Evolutionary conservation across 2,329 filamentous ascomycete species (phyloP).

Genomic region (Diaporthe caulivora): DNA sequence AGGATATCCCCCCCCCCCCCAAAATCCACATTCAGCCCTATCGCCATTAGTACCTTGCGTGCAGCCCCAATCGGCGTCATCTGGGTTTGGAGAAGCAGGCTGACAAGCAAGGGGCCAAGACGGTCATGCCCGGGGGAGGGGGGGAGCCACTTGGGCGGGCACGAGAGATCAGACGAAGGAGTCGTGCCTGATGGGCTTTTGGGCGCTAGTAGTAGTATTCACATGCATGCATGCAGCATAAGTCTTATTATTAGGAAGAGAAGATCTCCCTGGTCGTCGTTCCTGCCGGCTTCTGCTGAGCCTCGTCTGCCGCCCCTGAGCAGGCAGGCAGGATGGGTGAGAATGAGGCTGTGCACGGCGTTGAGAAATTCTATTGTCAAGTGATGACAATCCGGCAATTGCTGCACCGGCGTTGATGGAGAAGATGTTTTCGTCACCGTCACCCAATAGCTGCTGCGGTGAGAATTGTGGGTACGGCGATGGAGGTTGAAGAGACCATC

Average conservation of each 20-base stretch:
- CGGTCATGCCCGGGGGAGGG: slow-evolving; percentile 4
- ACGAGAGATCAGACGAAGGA: slow-evolving; percentile 15
- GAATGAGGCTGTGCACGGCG: slow-evolving; percentile 21
- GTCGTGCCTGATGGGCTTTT: neutral
- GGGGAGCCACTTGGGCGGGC: neutral
- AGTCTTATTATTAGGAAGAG: neutral
- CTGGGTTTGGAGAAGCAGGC: slow-evolving; percentile 1
- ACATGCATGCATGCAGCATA: slow-evolving; percentile 9
- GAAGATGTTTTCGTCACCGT: neutral
- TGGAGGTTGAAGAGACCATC: slow-evolving; percentile 10
- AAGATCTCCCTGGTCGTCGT: slow-evolving; percentile 1
- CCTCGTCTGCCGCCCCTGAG: neutral
- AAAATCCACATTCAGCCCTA: slow-evolving; percentile 25
- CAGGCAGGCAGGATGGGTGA: slow-evolving; percentile 19
- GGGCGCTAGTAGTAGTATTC: slow-evolving; percentile 2
- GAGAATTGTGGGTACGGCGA: slow-evolving; percentile 3
- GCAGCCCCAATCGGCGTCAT: slow-evolving; percentile 19
- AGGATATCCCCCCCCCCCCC: no score
- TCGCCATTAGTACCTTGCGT: slow-evolving; percentile 14
- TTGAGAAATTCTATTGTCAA: slow-evolving; percentile 1
- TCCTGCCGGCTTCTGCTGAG: slow-evolving; percentile 17
- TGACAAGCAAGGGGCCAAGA: neutral
- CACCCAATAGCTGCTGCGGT: slow-evolving; percentile 24
- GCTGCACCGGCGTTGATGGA: neutral
- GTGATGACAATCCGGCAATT: neutral